A percentile compares a stretch with the other conserved stretches of the same genome.
These are phyloP conservation scores for Catunica adiposa DNA, from an alignment of 2,329 filamentous ascomycete genomes.

Conservation along the genomic window DNA sequence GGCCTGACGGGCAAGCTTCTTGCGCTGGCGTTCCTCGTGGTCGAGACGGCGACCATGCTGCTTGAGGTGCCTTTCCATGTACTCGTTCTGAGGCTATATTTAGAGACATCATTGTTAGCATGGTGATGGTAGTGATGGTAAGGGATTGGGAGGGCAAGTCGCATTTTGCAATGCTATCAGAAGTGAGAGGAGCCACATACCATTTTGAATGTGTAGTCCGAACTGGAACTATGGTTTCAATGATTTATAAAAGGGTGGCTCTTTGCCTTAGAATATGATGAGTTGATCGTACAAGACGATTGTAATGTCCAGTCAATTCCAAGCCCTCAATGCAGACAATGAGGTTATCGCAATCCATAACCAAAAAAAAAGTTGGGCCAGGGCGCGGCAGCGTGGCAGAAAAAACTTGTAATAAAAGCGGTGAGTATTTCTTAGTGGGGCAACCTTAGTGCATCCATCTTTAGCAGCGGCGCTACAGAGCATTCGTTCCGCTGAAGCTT, in stretches of 20 bases:
- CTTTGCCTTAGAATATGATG: conserved; percentile 4
- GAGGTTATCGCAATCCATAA: background rate
- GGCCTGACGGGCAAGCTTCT: conserved; percentile 71
- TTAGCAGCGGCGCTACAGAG: no score
- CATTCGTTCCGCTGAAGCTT: background rate
- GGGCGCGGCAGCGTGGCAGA: conserved; percentile 8
- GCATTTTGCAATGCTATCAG: no score
- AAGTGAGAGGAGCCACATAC: background rate
- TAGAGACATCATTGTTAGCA: background rate
- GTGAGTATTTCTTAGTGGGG: conserved; percentile 11
- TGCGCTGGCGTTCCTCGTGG: conserved; percentile 76
- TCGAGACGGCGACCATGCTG: conserved; percentile 43
- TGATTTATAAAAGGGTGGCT: conserved; percentile 2
- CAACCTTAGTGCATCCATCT: background rate
- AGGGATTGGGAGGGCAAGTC: no score
- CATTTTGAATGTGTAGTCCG: conserved; percentile 6
- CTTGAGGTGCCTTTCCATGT: conserved; percentile 59
- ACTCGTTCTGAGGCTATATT: conserved; percentile 46
- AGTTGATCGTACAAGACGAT: background rate
- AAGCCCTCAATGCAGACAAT: background rate
- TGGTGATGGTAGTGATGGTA: no score
- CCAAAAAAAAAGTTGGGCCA: conserved; percentile 5
- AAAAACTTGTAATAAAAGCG: conserved; percentile 13
- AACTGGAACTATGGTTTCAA: background rate
- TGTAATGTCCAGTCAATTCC: background rate